Evolutionary conservation across 164 flowering plant species (phyloP), one percentile per base, ranked within the genome.

Genomic region (Liquidambar formosana): DNA sequence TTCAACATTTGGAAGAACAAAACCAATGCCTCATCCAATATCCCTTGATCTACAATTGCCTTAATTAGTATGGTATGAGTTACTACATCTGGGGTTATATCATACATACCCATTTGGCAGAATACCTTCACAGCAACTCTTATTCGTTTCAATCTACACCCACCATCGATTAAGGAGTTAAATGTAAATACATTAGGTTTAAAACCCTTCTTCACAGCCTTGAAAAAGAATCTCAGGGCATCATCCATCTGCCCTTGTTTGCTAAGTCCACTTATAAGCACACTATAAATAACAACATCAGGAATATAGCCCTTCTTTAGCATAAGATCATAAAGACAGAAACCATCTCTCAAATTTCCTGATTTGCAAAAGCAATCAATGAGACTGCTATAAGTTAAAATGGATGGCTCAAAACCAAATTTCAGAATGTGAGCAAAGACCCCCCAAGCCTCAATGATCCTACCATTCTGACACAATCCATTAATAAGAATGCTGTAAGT

Each of bases 101-200:
- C 49, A 52, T 65, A 61, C 48, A 25, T 45, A 8, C 57, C 47
- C 81, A 82, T 82, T 56, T 61, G 71, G 21, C 0, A 66, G 49
- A 63, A 81, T 54, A 82, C 70, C 66, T 75, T 82, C 45, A 77
- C 46, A 46, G 81, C 85, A 68, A 70, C 64, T 15, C 48, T 61
- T 57, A 78, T 43, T 21, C 60, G 61, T 48, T 78, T 77, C 43
- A 68, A 61, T 75, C 76, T 75, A 70, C 75, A 83, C 58, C 70
- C 82, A 56, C 88, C 87, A 74, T 84, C 85, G n/a, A 85, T 75
- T 46, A 85, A 72, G n/a, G 71, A 54, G 44, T 85, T 85, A 63
- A 81, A 79, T 21, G 38, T 63, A 71, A 71, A 44, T 12, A 67
- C 51, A 67, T 79, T 85, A 18, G 84, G 85, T 21, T 23, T 65